phyloP scores from a whole-genome alignment of 169 alveolate genomes.

The Plasmodium malariae region DNA sequence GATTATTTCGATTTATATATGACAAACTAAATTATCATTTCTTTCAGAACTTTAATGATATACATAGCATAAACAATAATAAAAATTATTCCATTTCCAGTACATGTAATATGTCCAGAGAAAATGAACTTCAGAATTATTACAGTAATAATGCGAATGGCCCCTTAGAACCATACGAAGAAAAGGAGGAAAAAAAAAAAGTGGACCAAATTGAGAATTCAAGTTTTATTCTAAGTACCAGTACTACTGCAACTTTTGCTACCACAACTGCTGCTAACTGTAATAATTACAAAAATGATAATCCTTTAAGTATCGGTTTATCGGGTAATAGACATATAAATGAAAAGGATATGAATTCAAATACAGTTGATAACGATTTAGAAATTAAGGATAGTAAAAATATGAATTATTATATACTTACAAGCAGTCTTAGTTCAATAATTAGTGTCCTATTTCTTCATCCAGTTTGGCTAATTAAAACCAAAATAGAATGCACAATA shows the following conservation, averaged over 20 bases:
- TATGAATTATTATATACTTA: slow-evolving; percentile 58
- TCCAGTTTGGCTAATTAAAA: slow-evolving; percentile 64
- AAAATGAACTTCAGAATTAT: background rate
- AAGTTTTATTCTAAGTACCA: background rate
- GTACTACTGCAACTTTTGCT: no score
- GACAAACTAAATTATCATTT: slow-evolving; percentile 39
- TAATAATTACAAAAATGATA: background rate
- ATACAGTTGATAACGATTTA: background rate
- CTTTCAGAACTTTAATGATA: slow-evolving; percentile 14
- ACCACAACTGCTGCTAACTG: no score
- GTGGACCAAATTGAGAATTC: background rate
- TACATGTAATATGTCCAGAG: background rate
- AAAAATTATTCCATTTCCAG: background rate
- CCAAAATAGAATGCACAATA: slow-evolving; percentile 75
- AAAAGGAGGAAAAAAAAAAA: background rate
- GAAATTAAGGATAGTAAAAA: slow-evolving; percentile 12
- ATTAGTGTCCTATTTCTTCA: slow-evolving; percentile 56
- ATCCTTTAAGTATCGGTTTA: background rate
- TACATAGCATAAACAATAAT: background rate
- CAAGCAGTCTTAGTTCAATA: slow-evolving; percentile 68
- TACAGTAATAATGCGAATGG: background rate
- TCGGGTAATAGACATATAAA: slow-evolving; percentile 1
- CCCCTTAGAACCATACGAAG: background rate
- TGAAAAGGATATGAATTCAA: background rate
- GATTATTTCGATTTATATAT: slow-evolving; percentile 50